Evolutionary conservation across 2,329 filamentous ascomycete genomes (phyloP), one percentile per base, ranked within the genome.

Genomic region (Epichloe sibirici): DNA sequence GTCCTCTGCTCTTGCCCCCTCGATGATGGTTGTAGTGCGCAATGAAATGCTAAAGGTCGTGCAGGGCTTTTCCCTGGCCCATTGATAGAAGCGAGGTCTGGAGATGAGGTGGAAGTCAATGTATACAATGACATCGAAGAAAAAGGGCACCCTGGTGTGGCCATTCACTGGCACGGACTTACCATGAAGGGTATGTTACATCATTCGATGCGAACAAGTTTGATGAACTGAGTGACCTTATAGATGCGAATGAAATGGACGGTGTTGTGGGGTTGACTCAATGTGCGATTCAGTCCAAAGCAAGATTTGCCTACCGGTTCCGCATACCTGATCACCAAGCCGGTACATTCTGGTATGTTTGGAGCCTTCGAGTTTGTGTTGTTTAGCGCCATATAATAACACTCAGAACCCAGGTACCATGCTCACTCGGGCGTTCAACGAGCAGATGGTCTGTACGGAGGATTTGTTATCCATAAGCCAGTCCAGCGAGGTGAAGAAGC

Each of bases 131-230:
- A 57, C 8, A 64, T 73, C 59, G 34, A 56, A 13, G 52, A 55
- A 25, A 5, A 39, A 9, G 40, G 31, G 7, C 46, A 55, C 13
- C 45, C 34, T 0, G 56, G 56, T 13, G 80, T 83, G 2, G 75
- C 75, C 46, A 70, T 87, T 13, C 84, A 88, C 60, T 88, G 82
- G 69, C 84, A 88, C 60, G 84, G 84, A 17, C 71, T 87, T 56
- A 79, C 78, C 58, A 82, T 85, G 65, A 77, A 77, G 56, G 77
- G 78, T 38, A 51, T 9, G 51, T 31, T 6, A 17, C 6, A 23
- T 23, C 7, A 35, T 17, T 21, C 12, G 13, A 21, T 15, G 5
- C 17, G 23, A n/a, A 9, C 13, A 4, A 12, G 38, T 28, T 28
- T 35, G 23, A 31, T 9, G 11, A 15, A 21, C 45, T 48, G 11